Base-by-base conservation (phyloP, 192 early-diverging fungal species). In the Martensiomyces pterosporus region DNA sequence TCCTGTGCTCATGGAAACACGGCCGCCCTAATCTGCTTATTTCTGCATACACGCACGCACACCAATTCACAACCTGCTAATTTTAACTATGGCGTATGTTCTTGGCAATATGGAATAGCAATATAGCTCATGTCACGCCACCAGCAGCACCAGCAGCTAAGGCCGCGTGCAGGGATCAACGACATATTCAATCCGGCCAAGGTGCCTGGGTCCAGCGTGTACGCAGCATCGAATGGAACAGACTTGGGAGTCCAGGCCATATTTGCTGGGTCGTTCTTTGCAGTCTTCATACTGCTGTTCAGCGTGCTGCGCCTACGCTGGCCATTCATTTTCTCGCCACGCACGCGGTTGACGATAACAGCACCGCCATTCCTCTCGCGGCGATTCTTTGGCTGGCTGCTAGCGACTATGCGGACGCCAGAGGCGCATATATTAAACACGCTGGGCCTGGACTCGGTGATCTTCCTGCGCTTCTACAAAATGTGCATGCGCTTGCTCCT, bases 391-490 rank as follows among this genome's bases (percentile, higher is more conserved):
- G 69, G 76, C n/a, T 78, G 76, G 76, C 21, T 78, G 2, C 21
- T 64, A 37, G 64, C 69, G 12, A 67, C 64, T 2, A 56, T 72
- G 53, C 57, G 56, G 23, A 73, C 76, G 35, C 60, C 76, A 14
- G 76, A 78, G 43, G 60, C 70, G 9, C 66, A 69, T 32, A 64
- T 78, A 8, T 61, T 78, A 41, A 67, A 73, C 24, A 73, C 76
- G 9, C 37, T 78, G 23, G 76, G 76, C 0, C 55, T 78, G 40
- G 76, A 78, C 32, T 60, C 61, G 6, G 66, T 78, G 39, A 52
- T 78, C 17, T 78, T 73, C 24, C 37, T 78, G 54, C 53, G 76
- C 18, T 78, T 78, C 53, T 71, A 70, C 41, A 77, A 71, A 18
- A 61, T 77, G 63, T 67, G 75, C 35, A 67, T 64, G 49, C 52